A percentile compares a stretch with the other conserved stretches of the same genome.
phyloP scores from a whole-genome alignment of 164 flowering plant species.

The Malania oleifera region DNA sequence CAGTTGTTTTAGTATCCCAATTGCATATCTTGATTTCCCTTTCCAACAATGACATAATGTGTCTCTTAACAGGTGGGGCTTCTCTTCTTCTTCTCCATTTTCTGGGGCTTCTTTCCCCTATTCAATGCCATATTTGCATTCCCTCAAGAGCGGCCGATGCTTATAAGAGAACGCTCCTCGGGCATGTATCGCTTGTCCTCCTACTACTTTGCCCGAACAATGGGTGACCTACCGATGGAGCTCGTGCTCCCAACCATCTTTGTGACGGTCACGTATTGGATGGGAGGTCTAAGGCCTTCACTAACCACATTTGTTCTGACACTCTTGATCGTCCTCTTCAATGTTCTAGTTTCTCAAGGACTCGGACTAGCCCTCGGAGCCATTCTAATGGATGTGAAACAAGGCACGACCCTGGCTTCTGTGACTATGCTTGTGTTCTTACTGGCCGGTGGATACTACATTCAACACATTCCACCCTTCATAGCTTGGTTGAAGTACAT shows the following conservation, averaged over 20 bases:
- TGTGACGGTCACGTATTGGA: conserved; percentile 65
- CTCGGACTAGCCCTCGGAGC: conserved; percentile 90
- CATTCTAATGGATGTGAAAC: conserved; percentile 78
- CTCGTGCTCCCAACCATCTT: conserved; percentile 80
- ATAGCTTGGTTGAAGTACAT: conserved; percentile 81
- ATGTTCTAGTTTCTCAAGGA: conserved; percentile 83
- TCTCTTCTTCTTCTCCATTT: conserved; percentile 86
- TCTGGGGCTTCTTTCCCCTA: conserved; percentile 95
- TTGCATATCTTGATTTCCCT: background rate
- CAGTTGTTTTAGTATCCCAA: background rate
- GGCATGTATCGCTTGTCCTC: conserved; percentile 92
- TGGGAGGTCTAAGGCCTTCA: conserved; percentile 83
- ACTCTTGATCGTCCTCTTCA: conserved; percentile 57
- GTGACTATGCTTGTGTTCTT: conserved; percentile 80
- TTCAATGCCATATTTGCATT: conserved; percentile 82
- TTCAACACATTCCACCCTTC: conserved; percentile 68
- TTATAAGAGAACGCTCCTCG: conserved; percentile 69
- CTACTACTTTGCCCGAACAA: conserved; percentile 67
- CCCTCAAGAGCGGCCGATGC: conserved; percentile 83
- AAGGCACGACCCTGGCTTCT: conserved; percentile 70
- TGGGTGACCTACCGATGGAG: conserved; percentile 89
- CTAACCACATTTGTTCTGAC: conserved; percentile 43
- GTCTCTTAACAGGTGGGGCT: conserved; percentile 62
- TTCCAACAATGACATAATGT: background rate
- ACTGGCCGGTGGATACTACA: conserved; percentile 88